These are phyloP conservation scores for Hyphopichia homilentoma DNA, from an alignment of 805 yeast species.

Conservation along the genomic window DNA sequence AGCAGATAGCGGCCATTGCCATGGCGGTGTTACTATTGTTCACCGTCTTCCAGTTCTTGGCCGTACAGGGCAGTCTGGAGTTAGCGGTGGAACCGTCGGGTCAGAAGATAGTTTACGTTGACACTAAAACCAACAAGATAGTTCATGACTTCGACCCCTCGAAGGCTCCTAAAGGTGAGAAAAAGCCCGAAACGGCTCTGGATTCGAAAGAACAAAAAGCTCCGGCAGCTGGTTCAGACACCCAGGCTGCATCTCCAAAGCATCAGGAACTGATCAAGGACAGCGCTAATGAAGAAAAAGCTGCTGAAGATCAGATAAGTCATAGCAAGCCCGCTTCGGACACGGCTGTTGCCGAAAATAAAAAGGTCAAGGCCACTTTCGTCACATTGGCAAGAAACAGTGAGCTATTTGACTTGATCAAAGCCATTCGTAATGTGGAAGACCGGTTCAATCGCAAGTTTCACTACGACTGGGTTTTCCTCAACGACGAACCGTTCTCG, in stretches of 20 bases:
- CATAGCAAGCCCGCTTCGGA: neutral
- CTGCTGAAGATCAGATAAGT: neutral
- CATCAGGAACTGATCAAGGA: too few relatives aligned
- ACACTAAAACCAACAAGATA: slow-evolving; percentile 1
- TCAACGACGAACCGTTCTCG: slow-evolving; percentile 79
- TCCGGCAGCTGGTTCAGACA: neutral
- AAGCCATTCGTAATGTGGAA: slow-evolving; percentile 72
- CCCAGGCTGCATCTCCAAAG: too few relatives aligned
- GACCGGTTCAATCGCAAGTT: slow-evolving; percentile 79
- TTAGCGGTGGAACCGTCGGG: too few relatives aligned
- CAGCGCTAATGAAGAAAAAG: neutral
- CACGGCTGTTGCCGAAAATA: neutral
- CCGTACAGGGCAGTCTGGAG: neutral
- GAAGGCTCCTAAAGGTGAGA: too few relatives aligned
- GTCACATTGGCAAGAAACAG: slow-evolving; percentile 73
- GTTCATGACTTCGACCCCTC: neutral
- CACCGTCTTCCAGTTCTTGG: neutral
- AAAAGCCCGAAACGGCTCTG: neutral
- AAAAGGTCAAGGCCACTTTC: slow-evolving; percentile 50
- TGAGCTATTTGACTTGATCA: slow-evolving; percentile 57
- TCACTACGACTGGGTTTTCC: slow-evolving; percentile 90
- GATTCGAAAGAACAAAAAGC: neutral
- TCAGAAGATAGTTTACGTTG: too few relatives aligned
- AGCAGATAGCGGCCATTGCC: too few relatives aligned
- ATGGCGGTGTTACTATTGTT: neutral